Conservation (phyloP, 495 filamentous ascomycete species). For the Penicillium dipodomyicola region DNA sequence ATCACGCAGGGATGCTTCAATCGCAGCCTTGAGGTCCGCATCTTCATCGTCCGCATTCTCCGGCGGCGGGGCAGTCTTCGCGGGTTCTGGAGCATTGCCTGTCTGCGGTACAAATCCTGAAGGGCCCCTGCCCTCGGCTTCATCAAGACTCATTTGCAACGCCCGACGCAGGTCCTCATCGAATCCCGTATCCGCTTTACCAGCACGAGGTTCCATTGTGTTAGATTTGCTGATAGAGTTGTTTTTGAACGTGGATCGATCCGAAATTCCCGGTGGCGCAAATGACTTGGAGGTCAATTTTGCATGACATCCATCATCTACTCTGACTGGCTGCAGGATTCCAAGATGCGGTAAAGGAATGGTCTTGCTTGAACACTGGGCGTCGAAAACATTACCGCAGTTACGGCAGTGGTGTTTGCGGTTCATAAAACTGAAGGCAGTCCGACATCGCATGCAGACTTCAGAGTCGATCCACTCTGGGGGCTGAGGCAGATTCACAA, state of each 20-base stretch:
- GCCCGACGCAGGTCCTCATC: conserved; percentile 94
- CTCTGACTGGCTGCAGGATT: conserved; percentile 85
- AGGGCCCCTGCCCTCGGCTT: conserved; percentile 73
- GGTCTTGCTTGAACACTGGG: conserved; percentile 85
- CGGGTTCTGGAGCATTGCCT: conserved; percentile 39
- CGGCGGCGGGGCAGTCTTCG: conserved; percentile 40
- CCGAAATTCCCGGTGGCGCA: conserved; percentile 40
- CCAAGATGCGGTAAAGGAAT: conserved; percentile 89
- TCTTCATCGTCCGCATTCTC: conserved; percentile 60
- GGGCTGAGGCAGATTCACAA: conserved; percentile 54
- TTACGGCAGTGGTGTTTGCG: conserved; percentile 97
- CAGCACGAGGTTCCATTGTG: conserved; percentile 84
- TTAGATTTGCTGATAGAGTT: conserved; percentile 52
- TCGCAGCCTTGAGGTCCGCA: conserved; percentile 90
- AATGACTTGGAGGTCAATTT: conserved; percentile 75
- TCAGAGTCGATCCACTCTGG: conserved; percentile 98
- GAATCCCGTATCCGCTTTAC: conserved; percentile 81
- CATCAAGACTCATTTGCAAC: conserved; percentile 93
- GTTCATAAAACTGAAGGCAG: conserved; percentile 94
- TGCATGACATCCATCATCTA: conserved; percentile 94
- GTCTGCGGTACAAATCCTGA: conserved; percentile 69
- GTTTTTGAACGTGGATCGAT: conserved; percentile 50
- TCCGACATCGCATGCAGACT: conserved; percentile 97
- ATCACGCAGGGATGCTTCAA: conserved; percentile 92
- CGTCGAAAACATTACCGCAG: conserved; percentile 95